Evolutionary conservation across 2,329 filamentous ascomycete genomes (phyloP), one percentile per base, ranked within the genome.

Genomic region (Chaetomiaceae sp.): DNA sequence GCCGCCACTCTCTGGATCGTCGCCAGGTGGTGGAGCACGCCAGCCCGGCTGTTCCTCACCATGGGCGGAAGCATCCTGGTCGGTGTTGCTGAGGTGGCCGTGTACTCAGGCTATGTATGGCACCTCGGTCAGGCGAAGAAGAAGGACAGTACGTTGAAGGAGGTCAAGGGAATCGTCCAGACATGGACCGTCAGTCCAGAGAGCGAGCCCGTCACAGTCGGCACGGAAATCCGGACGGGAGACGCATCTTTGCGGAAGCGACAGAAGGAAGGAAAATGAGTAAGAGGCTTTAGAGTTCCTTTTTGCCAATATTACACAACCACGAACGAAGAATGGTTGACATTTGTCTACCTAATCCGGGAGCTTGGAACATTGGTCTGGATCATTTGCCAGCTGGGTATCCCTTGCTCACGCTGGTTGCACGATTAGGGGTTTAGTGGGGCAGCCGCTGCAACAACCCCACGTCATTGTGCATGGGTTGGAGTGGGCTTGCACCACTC

Each of bases 1-100:
- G 86, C 83, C 3, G 82, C 78, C 2, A 87, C 86, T 7, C 77
- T 93, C 30, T 93, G 87, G 88, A 76, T 90, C n/a, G 78, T 79
- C 14, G 85, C 85, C 1, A 75, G 83, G 44, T 87, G 86, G 77
- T 92, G 87, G 87, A 84, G 77, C 55, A 78, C 85, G 1, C 82
- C 87, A 0, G 77, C 82, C 38, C 73, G 88, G 21, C 64, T 93
- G 54, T 85, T 86, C 34, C 67, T 91, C 44, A 85, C 85, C 27
- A 76, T 93, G 71, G 79, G 78, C 6, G 86, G 87, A 1, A 84
- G 83, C 54, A 69, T 85, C 1, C 62, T 87, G 0, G 85, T 92
- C 0, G 87, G 81, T 2, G 70, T 89, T 30, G 87, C 87, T 0
- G 88, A 93, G 66, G 85, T 92, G 1, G 83, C 79, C 1, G 83